Conservation (phyloP, 495 filamentous ascomycete genomes). For the Trichoderma orchidacearum region DNA sequence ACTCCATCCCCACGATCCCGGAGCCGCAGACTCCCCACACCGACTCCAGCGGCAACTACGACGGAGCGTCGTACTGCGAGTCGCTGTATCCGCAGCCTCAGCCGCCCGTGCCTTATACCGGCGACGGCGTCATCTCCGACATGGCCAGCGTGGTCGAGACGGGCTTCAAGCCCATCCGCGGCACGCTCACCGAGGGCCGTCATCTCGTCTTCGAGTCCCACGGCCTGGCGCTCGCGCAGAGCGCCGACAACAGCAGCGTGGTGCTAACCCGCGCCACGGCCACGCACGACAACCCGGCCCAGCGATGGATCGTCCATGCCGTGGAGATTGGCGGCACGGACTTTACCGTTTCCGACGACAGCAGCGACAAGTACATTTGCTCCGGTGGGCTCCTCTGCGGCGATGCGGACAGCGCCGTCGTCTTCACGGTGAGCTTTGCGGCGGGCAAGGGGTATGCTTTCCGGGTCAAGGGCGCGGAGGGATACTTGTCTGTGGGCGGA, state of each 20-base stretch:
- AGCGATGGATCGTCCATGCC: constrained; percentile 39
- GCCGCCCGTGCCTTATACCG: constrained; percentile 34
- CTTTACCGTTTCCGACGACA: background rate
- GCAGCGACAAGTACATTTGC: background rate
- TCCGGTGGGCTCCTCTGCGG: background rate
- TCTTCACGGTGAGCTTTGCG: background rate
- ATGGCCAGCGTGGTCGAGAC: constrained; percentile 20
- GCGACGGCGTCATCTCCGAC: constrained; percentile 6
- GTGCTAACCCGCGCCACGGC: constrained; percentile 21
- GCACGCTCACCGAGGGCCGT: constrained; percentile 40
- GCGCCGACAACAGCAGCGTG: too few relatives aligned
- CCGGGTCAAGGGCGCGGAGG: background rate
- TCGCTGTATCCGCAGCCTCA: constrained; percentile 17
- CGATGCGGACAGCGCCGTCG: background rate
- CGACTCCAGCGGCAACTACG: constrained; percentile 20
- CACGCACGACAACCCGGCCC: constrained; percentile 19
- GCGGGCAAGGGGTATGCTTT: background rate
- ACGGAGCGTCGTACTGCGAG: constrained; percentile 30
- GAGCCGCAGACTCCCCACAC: constrained; percentile 14
- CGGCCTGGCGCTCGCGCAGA: constrained; percentile 66
- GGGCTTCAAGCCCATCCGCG: constrained; percentile 38
- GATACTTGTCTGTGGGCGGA: background rate
- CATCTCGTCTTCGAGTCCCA: constrained; percentile 67
- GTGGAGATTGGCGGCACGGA: constrained; percentile 17
- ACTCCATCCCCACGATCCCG: constrained; percentile 23